phyloP scores from a whole-genome alignment of 1,284 basidiomycete genomes.

The Hymenochaete sp. region DNA sequence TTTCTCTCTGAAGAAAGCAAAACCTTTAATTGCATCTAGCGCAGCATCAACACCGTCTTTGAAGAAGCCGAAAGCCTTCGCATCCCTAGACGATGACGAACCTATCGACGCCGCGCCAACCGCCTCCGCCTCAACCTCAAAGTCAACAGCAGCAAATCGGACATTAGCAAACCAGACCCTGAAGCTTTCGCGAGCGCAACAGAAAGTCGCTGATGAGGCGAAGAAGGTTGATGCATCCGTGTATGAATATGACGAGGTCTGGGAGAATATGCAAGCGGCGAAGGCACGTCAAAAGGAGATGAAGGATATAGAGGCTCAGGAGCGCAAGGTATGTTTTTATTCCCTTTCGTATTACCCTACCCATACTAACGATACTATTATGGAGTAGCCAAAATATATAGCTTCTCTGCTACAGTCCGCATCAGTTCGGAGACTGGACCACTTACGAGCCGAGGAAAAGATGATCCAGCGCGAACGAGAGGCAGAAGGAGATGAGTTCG shows the following conservation, averaged over 20 bases:
- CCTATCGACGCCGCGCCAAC: slow-evolving; percentile 40
- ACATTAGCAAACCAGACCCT: slow-evolving; percentile 22
- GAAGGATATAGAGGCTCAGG: slow-evolving; percentile 64
- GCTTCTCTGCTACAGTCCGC: slow-evolving; percentile 75
- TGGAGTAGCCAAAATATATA: slow-evolving; percentile 86
- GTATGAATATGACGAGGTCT: slow-evolving; percentile 95
- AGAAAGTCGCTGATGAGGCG: slow-evolving; percentile 67
- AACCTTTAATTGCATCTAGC: slow-evolving; percentile 37
- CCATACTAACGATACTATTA: slow-evolving; percentile 16
- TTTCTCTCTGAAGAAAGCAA: slow-evolving; percentile 59
- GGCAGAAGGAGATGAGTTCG: slow-evolving; percentile 88
- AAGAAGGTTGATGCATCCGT: slow-evolving; percentile 75
- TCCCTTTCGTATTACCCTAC: slow-evolving; percentile 1
- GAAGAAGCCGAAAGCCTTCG: slow-evolving; percentile 54
- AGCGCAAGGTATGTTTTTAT: slow-evolving; percentile 55
- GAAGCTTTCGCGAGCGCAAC: slow-evolving; percentile 48
- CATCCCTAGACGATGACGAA: slow-evolving; percentile 55
- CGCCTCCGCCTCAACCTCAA: slow-evolving; percentile 32
- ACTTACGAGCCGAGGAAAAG: slow-evolving; percentile 95
- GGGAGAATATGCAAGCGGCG: slow-evolving; percentile 89
- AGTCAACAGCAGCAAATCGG: slow-evolving; percentile 30
- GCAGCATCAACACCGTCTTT: slow-evolving; percentile 45
- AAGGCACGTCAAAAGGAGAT: slow-evolving; percentile 66
- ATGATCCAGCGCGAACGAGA: slow-evolving; percentile 93
- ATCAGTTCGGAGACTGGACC: slow-evolving; percentile 79